Conservation (phyloP, 192 early-diverging fungal species). For the Coemansia pectinata region DNA sequence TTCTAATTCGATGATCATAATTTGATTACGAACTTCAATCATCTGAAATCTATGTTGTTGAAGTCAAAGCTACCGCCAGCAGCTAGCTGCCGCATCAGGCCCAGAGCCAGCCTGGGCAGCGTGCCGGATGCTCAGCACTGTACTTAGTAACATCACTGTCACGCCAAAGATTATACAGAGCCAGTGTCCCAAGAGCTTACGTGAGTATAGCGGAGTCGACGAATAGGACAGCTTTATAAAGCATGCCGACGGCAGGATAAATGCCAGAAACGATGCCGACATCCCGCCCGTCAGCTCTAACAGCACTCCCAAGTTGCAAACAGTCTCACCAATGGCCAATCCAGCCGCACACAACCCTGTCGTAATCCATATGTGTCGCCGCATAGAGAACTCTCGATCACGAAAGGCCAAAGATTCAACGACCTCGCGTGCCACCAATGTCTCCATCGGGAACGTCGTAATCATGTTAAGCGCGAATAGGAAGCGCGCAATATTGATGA, state of each 20-base stretch:
- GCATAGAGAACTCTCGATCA: conserved; percentile 56
- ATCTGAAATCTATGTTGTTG: background rate
- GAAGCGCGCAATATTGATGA: conserved; percentile 86
- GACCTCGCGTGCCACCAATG: conserved; percentile 87
- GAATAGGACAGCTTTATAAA: conserved; percentile 65
- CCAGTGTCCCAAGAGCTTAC: conserved; percentile 66
- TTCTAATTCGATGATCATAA: background rate
- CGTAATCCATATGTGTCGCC: conserved; percentile 70
- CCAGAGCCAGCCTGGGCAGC: conserved; percentile 8
- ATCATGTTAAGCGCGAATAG: conserved; percentile 95
- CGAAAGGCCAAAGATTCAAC: conserved; percentile 59
- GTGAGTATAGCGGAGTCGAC: conserved; percentile 57
- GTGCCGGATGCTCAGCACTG: conserved; percentile 37
- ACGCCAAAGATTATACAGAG: conserved; percentile 75
- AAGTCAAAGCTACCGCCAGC: conserved; percentile 15
- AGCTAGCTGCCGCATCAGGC: conserved; percentile 7
- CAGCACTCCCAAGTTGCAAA: conserved; percentile 81
- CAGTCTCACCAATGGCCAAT: conserved; percentile 70
- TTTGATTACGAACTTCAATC: background rate
- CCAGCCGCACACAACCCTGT: conserved; percentile 62
- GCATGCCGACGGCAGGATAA: conserved; percentile 82
- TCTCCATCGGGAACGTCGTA: conserved; percentile 87
- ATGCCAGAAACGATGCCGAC: conserved; percentile 86
- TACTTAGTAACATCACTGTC: conserved; percentile 36
- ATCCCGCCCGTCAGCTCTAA: conserved; percentile 87